Base-by-base conservation (phyloP, 2,329 filamentous ascomycete species). In the Ilyonectria sp. region DNA sequence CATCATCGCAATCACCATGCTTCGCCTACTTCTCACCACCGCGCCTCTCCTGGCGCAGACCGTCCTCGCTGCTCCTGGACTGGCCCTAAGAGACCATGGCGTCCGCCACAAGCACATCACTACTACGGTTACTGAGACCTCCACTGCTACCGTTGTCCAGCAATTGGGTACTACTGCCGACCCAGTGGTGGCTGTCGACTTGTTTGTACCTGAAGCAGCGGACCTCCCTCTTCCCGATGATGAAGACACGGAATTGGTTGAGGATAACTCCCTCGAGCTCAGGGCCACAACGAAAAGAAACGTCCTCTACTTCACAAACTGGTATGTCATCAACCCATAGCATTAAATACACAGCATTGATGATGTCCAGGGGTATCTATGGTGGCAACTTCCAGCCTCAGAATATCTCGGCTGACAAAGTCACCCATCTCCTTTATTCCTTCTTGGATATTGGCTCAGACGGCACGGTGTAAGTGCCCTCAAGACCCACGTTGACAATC, bases 401-500 rank as follows among this genome's bases (percentile, higher is more conserved):
- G 71, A 86, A 92, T 68, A 83, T 97, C 8, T 91, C 91, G 0
- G 89, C 86, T 0, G 85, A 90, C 6, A 86, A 92, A 58, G 83
- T 96, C 37, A 95, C 93, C 0, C 93, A 95, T 74, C 82, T 96
- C 1, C 85, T 95, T 9, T 95, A 87, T 65, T 82, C 86, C 0
- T 88, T 89, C 71, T 83, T 82, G 23, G 80, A 86, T 46, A 84
- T 88, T 49, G 78, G 71, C 6, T 58, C 74, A 1, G 82, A 86
- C 49, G 86, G 86, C 11, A 81, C 82, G 46, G 85, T 88, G 78
- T 84, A 81, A 77, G 83, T 79, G 6, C 2, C 17, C 2, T 19
- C 10, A 0, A 11, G 0, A 6, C 21, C 13, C 1, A 11, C 11
- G 0, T n/a, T 1, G 4, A 11, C n/a, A 7, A 21, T 23, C 4